Base-by-base conservation (phyloP, 768 basidiomycete species). In the Sarcomyxa edulis region DNA sequence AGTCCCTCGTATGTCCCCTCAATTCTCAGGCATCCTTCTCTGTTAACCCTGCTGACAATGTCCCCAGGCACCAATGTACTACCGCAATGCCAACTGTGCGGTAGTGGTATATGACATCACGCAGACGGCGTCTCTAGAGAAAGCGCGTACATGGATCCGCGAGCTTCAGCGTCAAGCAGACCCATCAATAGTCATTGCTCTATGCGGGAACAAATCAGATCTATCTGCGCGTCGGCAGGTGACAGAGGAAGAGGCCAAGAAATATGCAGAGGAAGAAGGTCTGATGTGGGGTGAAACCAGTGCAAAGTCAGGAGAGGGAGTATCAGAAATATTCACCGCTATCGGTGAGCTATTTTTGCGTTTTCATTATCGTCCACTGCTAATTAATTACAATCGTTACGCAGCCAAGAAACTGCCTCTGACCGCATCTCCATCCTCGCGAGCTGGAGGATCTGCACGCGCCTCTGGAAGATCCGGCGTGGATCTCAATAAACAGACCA, bases 31-130 rank as follows among this genome's bases (percentile, higher is more conserved):
- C 35, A 35, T 31, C 27, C 14, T 35, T 23, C 32, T 40, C 36
- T 44, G 43, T 50, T 7, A 5, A 20, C 24, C 18, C 15, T 9
- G 14, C 27, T 35, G n/a, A 45, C 46, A 44, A 24, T 34, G 20
- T 28, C 16, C 32, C 68, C 72, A 91, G 79, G 89, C 90, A 25
- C 92, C 90, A 40, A 95, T 94, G 92, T 95, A 95, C 69, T 96
- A 96, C 64, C 84, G 91, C 48, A 91, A 91, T 48, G 90, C 89
- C 54, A 87, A 93, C 54, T 92, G 90, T 52, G 91, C 92, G 18
- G 88, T 95, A 19, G 92, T 93, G 32, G 91, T 93, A 15, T 95
- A 92, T 59, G 96, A 99, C 63, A 94, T 99, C 60, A 98, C 96
- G 28, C 86, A 91, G 56, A 58, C 84, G 6, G 72, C 90, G 16